phyloP scores from a whole-genome alignment of 2,329 filamentous ascomycete species.

The Tolypocladium pustulatum region DNA sequence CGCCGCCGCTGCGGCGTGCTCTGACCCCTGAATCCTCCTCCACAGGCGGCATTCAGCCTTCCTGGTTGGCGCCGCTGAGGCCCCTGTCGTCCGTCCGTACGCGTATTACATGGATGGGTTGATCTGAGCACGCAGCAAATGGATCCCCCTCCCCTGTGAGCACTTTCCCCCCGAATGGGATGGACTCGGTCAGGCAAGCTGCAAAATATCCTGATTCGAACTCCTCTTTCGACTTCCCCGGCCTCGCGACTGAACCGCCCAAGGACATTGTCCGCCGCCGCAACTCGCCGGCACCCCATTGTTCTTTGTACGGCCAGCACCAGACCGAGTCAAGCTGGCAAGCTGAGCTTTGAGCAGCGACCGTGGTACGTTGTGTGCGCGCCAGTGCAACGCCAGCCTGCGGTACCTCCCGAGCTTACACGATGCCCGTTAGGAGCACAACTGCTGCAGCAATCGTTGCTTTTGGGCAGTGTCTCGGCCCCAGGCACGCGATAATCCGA shows the following conservation, averaged over 20 bases:
- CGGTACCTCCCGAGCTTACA: background rate
- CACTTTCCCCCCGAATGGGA: background rate
- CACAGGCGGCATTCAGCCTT: background rate
- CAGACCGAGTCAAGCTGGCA: background rate
- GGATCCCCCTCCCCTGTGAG: background rate
- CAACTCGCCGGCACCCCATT: too few species aligned
- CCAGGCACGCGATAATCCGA: slow-evolving; percentile 1
- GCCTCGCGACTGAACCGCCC: background rate
- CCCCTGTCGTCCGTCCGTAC: background rate
- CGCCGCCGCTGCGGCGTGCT: background rate
- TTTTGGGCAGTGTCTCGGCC: slow-evolving; percentile 4
- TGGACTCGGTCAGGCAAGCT: background rate
- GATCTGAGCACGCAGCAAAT: background rate
- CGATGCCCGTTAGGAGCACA: background rate
- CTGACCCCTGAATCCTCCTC: background rate
- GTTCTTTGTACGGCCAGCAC: too few species aligned
- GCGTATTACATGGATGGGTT: background rate
- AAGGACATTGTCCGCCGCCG: background rate
- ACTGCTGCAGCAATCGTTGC: slow-evolving; percentile 1
- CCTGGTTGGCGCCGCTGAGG: too few species aligned
- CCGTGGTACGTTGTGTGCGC: background rate
- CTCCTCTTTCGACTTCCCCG: background rate
- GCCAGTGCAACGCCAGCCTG: background rate
- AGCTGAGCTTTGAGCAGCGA: background rate
- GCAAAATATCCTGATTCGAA: background rate